Base-by-base conservation (phyloP, 1,284 basidiomycete species). In the Puccinia triticina region DNA sequence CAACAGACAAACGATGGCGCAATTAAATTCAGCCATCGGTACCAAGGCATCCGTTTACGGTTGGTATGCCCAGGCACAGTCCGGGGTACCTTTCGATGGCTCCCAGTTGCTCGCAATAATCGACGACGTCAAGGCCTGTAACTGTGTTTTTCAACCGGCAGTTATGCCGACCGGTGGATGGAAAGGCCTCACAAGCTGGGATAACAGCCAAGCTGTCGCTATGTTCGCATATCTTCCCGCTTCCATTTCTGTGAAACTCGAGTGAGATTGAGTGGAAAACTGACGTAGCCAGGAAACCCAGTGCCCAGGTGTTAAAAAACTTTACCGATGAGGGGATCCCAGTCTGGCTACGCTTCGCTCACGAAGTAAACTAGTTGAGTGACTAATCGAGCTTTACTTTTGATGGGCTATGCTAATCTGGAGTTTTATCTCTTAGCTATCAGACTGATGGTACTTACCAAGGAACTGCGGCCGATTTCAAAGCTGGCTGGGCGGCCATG, bases 271-370 rank as follows among this genome's bases (percentile, higher is more conserved):
- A 26, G 1, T 10, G 4, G 3, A 32, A 23, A 8, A 66, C 46
- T 64, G 46, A 77, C 4, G 46, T 23, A n/a, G 14, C n/a, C 21
- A 34, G n/a, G 29, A 0, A 77, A 23, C 34, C 3, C 61, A 81
- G 79, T 53, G 79, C 79, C 26, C 83, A 85, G 0, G 87, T 87
- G 43, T 86, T 88, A 85, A 87, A 87, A 84, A 82, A 86, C 76
- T 87, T 87, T 84, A 87, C 86, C 67, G 87, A 88, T 82, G 84
- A 85, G n/a, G 87, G 87, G 23, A 84, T 87, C 61, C 86, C 87
- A 64, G 87, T 88, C 69, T 85, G 87, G 80, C 83, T 88, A 21
- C 85, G 87, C 26, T 87, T 88, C 59, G 87, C 84, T 3, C 86
- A 87, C 83, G 86, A 87, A 77, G 83, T 85, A 61, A 85, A 85